Base-by-base conservation (phyloP, 1,284 basidiomycete genomes). In the Megacollybia platyphylla region DNA sequence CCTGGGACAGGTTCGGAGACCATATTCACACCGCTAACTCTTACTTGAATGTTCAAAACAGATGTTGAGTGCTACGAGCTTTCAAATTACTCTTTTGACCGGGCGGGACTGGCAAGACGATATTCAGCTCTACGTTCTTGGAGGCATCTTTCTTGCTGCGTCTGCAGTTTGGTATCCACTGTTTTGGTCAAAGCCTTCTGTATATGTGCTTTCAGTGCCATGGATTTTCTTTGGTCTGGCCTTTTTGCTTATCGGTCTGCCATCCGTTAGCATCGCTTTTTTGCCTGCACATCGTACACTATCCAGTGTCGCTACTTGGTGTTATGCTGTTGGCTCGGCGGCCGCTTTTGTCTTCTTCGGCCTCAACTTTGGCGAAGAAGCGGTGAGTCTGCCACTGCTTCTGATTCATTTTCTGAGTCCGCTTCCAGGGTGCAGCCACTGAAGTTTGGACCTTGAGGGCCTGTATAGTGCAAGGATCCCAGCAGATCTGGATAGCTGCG, bases 341-440 rank as follows among this genome's bases (percentile, higher is more conserved):
- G 90, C 86, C 31, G 82, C 86, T 13, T 94, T 93, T 71, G 64
- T 80, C 45, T 92, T 90, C 74, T 94, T 94, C 56, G 89, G 90
- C 58, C 73, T 92, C 51, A 94, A 94, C 63, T 94, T 93, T 59
- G 90, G 90, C 62, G 90, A 94, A 66, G 90, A 93, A 71, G 90
- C 89, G 27, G 87, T 82, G 57, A 31, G 76, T 37, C 40, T 35
- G n/a, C 17, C 20, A 5, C 39, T 18, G n/a, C 43, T 36, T 39
- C 8, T 32, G 17, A 17, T 15, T 9, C 35, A 40, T 30, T 44
- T 49, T 52, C 43, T 55, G 39, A 40, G 39, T 34, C 36, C 41
- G 36, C 43, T 13, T 44, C 20, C 50, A 83, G 79, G 84, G 90
- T 54, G 88, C 90, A 43, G 87, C 88, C 0, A 91, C 89, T 2